Base-by-base conservation (phyloP, 352 stramenopile species). In the Blastocystis sp. region DNA sequence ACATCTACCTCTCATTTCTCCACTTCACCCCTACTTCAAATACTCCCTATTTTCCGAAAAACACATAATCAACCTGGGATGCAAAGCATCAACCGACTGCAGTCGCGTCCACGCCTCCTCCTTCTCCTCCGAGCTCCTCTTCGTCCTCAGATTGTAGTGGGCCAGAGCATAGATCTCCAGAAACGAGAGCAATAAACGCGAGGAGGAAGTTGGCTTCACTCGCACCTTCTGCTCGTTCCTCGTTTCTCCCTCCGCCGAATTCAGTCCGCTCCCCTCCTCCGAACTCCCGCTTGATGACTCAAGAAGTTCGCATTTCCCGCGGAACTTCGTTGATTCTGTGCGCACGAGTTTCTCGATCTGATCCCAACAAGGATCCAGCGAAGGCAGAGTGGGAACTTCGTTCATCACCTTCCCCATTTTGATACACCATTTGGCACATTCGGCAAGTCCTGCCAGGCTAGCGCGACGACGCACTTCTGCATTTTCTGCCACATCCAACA, bases 381-480 rank as follows among this genome's bases (percentile, higher is more conserved):
- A 16, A 16, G 26, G 20, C 2, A 69, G 9, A 0, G 20, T 2
- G 43, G 34, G 45, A 4, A 69, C 30, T 9, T 43, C 18, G 16
- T 34, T 24, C 3, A 85, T n/a, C 45, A 85, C 73, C 50, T 85
- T 85, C 39, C 50, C 39, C 34, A 85, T n/a, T 55, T 85, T 85
- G 16, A 85, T 66, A 43, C 73, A 85, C 73, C 73, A 85, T 55
- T 85, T 85, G 7, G 73, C 73, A 39, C 73, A 85, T 18, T 68
- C 73, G n/a, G 73, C 73, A 26, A 85, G 53, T n/a, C 73, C 73
- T n/a, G 73, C 34, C 11, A 68, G 73, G 18, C 47, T 66, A 37
- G 20, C 50, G 50, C 50, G 50, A n/a, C 13, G 20, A n/a, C 50
- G 50, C 2, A 13, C 11, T n/a, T 59, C 50, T 13, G 50, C 50